Evolutionary conservation across 768 basidiomycete genomes (phyloP), one percentile per base, ranked within the genome.

Genomic region (Vararia minispora): DNA sequence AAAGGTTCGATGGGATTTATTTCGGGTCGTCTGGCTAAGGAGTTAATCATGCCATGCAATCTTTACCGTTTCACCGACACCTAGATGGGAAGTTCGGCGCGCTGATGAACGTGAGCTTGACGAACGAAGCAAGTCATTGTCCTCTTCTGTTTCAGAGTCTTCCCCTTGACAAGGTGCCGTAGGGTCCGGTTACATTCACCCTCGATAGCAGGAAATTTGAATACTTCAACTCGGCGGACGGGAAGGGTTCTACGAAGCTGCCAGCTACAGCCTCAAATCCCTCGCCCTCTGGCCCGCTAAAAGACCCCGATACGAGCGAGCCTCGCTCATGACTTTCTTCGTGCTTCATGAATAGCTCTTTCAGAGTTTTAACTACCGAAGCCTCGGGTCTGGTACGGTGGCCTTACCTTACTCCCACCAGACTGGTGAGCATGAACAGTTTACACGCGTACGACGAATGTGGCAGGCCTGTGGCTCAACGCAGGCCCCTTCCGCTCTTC

Each of bases 31-130:
- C 47, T 16, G 24, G 35, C 35, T 39, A 13, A 22, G 22, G 21
- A 36, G n/a, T 24, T 40, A 21, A 25, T 22, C 5, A 5, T 31
- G 39, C 30, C 21, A 35, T 35, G 41, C 23, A 45, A 1, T 11
- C 24, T 50, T 32, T 52, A 44, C 40, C 33, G 39, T 33, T 28
- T 33, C 42, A 23, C 36, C 14, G 12, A 21, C 18, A 36, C 25
- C 40, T 44, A 92, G 91, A 97, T 57, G 91, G 91, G n/a, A 69
- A 65, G 48, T 95, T 97, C 54, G 90, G 90, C 23, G 91, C 90
- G 4, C 94, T 94, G 91, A 97, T 97, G 91, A 72, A 78, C 41
- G 87, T 97, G 37, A 74, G 66, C 44, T 59, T 94, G 40, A 80
- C 72, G 16, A 97, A 97, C 55, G 91, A 97, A 64, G 89, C 86